Evolutionary conservation across 2,329 filamentous ascomycete species (phyloP).

Genomic region (Trichoderma hamatum): DNA sequence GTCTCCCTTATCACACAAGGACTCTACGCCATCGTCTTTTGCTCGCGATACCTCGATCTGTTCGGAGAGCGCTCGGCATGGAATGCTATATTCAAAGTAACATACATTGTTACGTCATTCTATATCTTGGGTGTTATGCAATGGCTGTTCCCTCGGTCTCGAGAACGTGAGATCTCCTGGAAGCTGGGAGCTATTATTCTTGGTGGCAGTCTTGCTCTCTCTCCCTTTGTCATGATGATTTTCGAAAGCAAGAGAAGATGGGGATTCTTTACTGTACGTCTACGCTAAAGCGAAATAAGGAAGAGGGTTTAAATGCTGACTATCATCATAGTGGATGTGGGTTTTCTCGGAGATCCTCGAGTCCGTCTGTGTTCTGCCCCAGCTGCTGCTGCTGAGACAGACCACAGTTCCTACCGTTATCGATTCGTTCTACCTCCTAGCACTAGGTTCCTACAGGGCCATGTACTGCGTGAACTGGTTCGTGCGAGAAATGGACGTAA

Average conservation of each 20-base stretch:
- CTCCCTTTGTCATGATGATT: slow-evolving; percentile 73
- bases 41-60: slow-evolving; percentile 83
- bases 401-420: slow-evolving; percentile 96
- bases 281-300: slow-evolving; percentile 31
- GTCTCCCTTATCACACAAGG: slow-evolving; percentile 90
- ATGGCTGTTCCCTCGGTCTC: slow-evolving; percentile 80
- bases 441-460: slow-evolving; percentile 82
- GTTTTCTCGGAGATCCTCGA: slow-evolving; percentile 90
- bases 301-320: neutral
- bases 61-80: slow-evolving; percentile 62
- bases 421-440: slow-evolving; percentile 91
- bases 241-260: slow-evolving; percentile 54
- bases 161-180: slow-evolving; percentile 92
- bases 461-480: slow-evolving; percentile 96
- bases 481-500: slow-evolving; percentile 62
- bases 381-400: slow-evolving; percentile 87
- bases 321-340: slow-evolving; percentile 69
- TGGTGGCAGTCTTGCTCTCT: slow-evolving; percentile 64
- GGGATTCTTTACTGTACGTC: slow-evolving; percentile 54
- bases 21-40: slow-evolving; percentile 84
- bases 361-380: slow-evolving; percentile 85
- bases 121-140: slow-evolving; percentile 91
- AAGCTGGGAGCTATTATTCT: slow-evolving; percentile 77
- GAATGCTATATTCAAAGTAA: slow-evolving; percentile 84
- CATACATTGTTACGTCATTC: slow-evolving; percentile 81